These are phyloP conservation scores for Termitomyces sp. DNA, from an alignment of 768 basidiomycete genomes.

Conservation along the genomic window DNA sequence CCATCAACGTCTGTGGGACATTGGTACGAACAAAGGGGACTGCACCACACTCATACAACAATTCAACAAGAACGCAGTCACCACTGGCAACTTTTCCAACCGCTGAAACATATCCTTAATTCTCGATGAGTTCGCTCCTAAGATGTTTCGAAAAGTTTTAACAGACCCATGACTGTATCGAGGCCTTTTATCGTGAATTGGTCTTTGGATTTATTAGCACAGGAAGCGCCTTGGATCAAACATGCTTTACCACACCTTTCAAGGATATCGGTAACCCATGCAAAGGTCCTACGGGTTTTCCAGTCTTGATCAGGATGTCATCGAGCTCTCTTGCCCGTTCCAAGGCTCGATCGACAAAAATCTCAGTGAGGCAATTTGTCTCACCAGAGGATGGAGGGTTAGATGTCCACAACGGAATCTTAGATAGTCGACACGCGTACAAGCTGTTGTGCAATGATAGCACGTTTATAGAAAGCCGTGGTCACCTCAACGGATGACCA, in stretches of 20 bases:
- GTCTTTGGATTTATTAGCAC: slow-evolving; percentile 23
- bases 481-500: slow-evolving; percentile 59
- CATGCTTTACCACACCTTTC: slow-evolving; percentile 21
- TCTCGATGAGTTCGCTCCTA: background rate
- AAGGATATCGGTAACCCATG: slow-evolving; percentile 45
- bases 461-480: slow-evolving; percentile 59
- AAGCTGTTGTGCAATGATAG: slow-evolving; percentile 63
- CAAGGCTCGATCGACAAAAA: slow-evolving; percentile 49
- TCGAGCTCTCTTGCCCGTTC: slow-evolving; percentile 46
- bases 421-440: slow-evolving; percentile 25
- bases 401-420: background rate
- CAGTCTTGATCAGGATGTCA: slow-evolving; percentile 36
- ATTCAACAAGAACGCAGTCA: slow-evolving; percentile 47
- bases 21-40: slow-evolving; percentile 54
- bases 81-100: slow-evolving; percentile 40
- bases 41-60: slow-evolving; percentile 51
- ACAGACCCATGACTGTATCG: slow-evolving; percentile 37
- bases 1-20: slow-evolving; percentile 53
- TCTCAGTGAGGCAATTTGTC: slow-evolving; percentile 54
- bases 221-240: background rate
- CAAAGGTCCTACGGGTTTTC: slow-evolving; percentile 42
- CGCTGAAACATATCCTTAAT: slow-evolving; percentile 48
- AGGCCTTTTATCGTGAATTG: slow-evolving; percentile 57
- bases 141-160: background rate
- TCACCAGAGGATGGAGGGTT: slow-evolving; percentile 4